Base-by-base conservation (phyloP, 2,329 filamentous ascomycete genomes). In the Epichloe typhina region DNA sequence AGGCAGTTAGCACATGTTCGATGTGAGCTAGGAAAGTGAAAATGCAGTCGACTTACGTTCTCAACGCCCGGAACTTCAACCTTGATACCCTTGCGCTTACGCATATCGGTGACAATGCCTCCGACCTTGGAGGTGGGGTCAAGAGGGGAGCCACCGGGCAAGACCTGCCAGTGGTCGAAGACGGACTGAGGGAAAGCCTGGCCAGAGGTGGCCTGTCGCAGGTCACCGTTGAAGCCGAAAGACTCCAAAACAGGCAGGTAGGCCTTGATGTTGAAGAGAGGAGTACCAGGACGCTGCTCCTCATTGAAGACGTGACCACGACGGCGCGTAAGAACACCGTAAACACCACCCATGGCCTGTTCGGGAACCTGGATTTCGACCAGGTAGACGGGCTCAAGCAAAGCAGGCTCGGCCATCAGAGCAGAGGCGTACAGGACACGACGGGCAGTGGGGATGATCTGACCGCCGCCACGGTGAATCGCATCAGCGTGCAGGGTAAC, bases 21-120 rank as follows among this genome's bases (percentile, higher is more conserved):
- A 26, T 33, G 38, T 31, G 39, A 3, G 36, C 19, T 31, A 45
- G 11, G 7, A 42, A 5, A 7, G 23, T 8, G 5, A 36, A 15
- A 31, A 37, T 53, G 35, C 4, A 39, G 17, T 4, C 52, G 58
- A 86, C 88, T 88, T 82, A 93, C 88, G 82, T 96, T 95, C 70
- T 88, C 88, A 77, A 89, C 84, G 70, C 85, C 87, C 64, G 93
- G 91, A 70, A 96, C 86, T 66, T 88, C 82, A 68, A 85, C 76
- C 88, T 98, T 98, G 80, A 98, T 79, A 88, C 91, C 93, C 88
- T 98, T 98, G 76, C 91, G 88, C 84, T 96, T 96, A 70, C 93
- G 89, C 85, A 94, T 95, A 54, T 84, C 81, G 69, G 78, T 75
- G 64, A 97, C 88, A 64, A 96, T 78, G 69, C 80, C 72, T 70